These are phyloP conservation scores for Phytophthora megakarya DNA, from an alignment of 352 stramenopile species.

Conservation along the genomic window DNA sequence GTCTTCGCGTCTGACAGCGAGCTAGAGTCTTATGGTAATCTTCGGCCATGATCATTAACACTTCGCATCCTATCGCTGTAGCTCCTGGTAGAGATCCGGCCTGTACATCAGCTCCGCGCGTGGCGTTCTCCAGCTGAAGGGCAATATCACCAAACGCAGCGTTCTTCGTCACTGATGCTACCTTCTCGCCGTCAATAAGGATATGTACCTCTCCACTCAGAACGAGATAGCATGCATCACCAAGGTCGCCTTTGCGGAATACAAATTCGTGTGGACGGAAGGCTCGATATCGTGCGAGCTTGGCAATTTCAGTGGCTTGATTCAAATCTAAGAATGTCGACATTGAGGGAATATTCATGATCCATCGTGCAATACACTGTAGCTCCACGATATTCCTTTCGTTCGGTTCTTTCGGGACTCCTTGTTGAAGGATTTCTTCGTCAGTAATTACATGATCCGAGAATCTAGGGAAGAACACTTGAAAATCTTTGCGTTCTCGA, in stretches of 20 bases:
- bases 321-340: slow-evolving; percentile 65
- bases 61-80: slow-evolving; percentile 44
- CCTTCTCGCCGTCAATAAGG: slow-evolving; percentile 66
- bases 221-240: slow-evolving; percentile 70
- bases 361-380: slow-evolving; percentile 74
- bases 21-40: slow-evolving; percentile 78
- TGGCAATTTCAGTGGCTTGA: slow-evolving; percentile 74
- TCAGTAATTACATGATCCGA: slow-evolving; percentile 64
- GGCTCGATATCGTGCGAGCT: slow-evolving; percentile 57
- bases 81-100: slow-evolving; percentile 26
- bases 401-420: slow-evolving; percentile 61
- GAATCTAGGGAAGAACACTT: slow-evolving; percentile 73
- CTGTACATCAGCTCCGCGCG: slow-evolving; percentile 66
- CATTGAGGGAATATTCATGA: slow-evolving; percentile 80
- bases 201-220: slow-evolving; percentile 68
- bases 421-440: slow-evolving; percentile 68
- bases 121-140: slow-evolving; percentile 75
- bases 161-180: slow-evolving; percentile 61
- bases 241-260: slow-evolving; percentile 68
- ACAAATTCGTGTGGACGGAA: slow-evolving; percentile 59
- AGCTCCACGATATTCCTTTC: slow-evolving; percentile 77
- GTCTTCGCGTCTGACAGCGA: slow-evolving; percentile 61
- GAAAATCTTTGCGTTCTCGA: slow-evolving; percentile 78
- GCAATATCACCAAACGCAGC: slow-evolving; percentile 72
- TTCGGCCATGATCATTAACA: slow-evolving; percentile 71